Percentiles rank a stretch among this genome's conserved stretches.
These are phyloP conservation scores for Cadophora sp. DNA, from an alignment of 2,329 filamentous ascomycete species.

Conservation along the genomic window DNA sequence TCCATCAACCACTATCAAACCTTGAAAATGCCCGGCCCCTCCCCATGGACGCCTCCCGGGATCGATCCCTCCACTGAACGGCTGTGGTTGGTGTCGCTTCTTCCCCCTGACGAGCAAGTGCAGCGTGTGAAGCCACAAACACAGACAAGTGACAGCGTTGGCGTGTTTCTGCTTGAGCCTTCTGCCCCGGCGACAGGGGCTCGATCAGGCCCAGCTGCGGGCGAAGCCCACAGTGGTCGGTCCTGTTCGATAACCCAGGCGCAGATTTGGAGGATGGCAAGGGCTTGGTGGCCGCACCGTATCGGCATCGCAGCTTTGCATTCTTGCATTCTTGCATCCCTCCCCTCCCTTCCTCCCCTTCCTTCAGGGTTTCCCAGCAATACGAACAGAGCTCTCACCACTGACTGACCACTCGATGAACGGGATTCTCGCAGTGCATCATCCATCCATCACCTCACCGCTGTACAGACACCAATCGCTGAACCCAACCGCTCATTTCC, in stretches of 20 bases:
- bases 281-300: not conserved
- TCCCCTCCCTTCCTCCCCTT: not conserved
- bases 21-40: conserved; percentile 17
- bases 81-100: conserved; percentile 6
- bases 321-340: not conserved
- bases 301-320: not conserved
- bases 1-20: not conserved
- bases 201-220: conserved; percentile 4
- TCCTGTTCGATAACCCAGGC: not conserved
- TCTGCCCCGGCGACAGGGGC: conserved; percentile 8
- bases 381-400: conserved; percentile 12
- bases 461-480: conserved; percentile 30
- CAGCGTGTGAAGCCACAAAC: not conserved
- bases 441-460: conserved; percentile 13
- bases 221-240: not conserved
- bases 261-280: not conserved
- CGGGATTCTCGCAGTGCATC: conserved; percentile 16
- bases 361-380: conserved; percentile 5
- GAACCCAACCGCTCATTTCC: conserved; percentile 22
- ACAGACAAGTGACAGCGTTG: conserved; percentile 8
- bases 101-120: not conserved
- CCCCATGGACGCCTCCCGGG: conserved; percentile 7
- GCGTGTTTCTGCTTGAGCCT: conserved; percentile 35
- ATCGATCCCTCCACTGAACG: not conserved
- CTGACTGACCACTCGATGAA: conserved; percentile 21